These are phyloP conservation scores for Pythium diclinum DNA, from an alignment of 352 stramenopile species.

Conservation along the genomic window DNA sequence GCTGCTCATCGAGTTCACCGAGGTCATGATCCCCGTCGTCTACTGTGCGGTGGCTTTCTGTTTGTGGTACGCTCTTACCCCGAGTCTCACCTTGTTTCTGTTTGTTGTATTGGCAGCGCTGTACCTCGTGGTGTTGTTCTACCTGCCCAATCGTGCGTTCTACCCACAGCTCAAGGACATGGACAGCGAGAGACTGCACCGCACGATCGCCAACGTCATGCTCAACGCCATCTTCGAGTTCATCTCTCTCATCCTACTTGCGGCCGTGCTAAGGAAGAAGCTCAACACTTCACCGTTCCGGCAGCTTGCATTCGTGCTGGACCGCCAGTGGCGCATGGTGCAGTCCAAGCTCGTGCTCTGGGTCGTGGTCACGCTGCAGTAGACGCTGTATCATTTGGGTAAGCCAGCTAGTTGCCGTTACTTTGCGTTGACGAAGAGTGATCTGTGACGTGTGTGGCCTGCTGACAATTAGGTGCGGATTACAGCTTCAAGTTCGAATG, in stretches of 20 bases:
- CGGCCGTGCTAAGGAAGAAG: constrained; percentile 19
- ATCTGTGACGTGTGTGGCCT: neutral
- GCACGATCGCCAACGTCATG: constrained; percentile 33
- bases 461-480: neutral
- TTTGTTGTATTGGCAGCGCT: constrained; percentile 8
- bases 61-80: neutral
- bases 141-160: constrained; percentile 32
- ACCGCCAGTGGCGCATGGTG: constrained; percentile 34
- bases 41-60: constrained; percentile 4
- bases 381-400: constrained; percentile 34
- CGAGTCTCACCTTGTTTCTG: neutral
- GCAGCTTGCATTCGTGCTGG: constrained; percentile 40
- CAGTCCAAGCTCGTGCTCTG: constrained; percentile 46
- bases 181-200: constrained; percentile 4
- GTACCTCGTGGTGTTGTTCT: constrained; percentile 33
- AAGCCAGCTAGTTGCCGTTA: neutral
- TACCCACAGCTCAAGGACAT: constrained; percentile 34
- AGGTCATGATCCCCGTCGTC: constrained; percentile 21
- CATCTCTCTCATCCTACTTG: constrained; percentile 8
- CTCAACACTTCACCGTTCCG: constrained; percentile 27
- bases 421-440: too few relatives aligned
- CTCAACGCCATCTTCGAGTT: constrained; percentile 32
- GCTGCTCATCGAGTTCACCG: constrained; percentile 19
- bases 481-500: constrained; percentile 8
- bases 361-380: constrained; percentile 29